These are phyloP conservation scores for Pseudocercospora eumusae DNA, from an alignment of 2,329 filamentous ascomycete species.

Conservation along the genomic window DNA sequence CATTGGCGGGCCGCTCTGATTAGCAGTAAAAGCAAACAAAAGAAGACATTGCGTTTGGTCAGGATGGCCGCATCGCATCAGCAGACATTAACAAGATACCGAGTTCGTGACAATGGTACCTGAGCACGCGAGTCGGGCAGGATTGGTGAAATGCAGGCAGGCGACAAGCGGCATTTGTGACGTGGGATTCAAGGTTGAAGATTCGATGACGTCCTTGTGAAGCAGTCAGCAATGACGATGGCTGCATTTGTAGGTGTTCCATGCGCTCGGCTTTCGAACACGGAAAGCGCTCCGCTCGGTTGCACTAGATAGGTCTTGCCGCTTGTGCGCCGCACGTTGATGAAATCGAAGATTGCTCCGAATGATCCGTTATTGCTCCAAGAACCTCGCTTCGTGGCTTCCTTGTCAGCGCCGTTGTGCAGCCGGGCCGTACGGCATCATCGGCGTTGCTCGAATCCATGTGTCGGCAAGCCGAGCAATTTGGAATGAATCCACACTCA, in stretches of 20 bases:
- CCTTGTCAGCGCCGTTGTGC: background rate
- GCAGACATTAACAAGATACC: background rate
- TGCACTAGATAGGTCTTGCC: background rate
- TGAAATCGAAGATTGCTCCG: slow-evolving; percentile 7
- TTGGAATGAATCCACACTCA: background rate
- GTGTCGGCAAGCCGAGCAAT: slow-evolving; percentile 11
- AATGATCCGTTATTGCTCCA: background rate
- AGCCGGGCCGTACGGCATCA: background rate
- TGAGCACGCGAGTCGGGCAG: background rate
- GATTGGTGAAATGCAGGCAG: too few species aligned
- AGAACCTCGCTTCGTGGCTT: background rate
- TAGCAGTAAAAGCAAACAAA: background rate
- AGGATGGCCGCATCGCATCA: background rate
- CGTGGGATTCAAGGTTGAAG: background rate
- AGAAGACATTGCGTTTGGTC: background rate
- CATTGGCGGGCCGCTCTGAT: background rate
- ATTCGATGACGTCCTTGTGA: background rate
- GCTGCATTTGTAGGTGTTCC: background rate
- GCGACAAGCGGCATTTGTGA: background rate
- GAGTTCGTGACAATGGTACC: background rate
- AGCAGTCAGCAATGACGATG: background rate
- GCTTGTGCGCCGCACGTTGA: slow-evolving; percentile 9
- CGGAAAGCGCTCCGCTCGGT: background rate
- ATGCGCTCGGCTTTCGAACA: background rate
- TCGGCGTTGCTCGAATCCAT: background rate